Evolutionary conservation across 495 filamentous ascomycete species (phyloP).

Genomic region (Bombardia bombarda): DNA sequence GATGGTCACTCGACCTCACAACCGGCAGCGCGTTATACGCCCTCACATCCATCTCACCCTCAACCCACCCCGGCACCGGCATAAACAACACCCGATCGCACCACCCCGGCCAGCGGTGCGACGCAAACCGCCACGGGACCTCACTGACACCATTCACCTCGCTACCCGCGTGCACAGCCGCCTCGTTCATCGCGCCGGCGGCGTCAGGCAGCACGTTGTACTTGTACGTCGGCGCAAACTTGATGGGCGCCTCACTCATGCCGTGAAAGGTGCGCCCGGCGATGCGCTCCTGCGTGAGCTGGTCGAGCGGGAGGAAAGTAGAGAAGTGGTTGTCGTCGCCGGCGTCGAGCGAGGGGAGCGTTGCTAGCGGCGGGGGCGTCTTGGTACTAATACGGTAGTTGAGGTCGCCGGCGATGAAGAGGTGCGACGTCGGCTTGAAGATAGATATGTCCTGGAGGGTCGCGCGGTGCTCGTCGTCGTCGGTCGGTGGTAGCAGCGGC

Average conservation of each 20-base stretch:
- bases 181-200: conserved; percentile 14
- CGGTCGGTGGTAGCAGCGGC: background rate
- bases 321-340: conserved; percentile 37
- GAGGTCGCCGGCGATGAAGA: conserved; percentile 85
- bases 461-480: conserved; percentile 3
- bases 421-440: conserved; percentile 64
- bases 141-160: conserved; percentile 16
- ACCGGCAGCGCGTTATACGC: conserved; percentile 69
- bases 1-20: conserved; percentile 74
- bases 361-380: conserved; percentile 43
- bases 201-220: conserved; percentile 31
- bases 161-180: conserved; percentile 5
- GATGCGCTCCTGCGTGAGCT: conserved; percentile 61
- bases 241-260: conserved; percentile 62
- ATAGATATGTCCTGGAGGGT: conserved; percentile 41
- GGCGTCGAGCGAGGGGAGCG: conserved; percentile 55
- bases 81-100: conserved; percentile 84
- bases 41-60: conserved; percentile 35
- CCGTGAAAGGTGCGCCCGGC: conserved; percentile 65
- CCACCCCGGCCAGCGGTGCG: conserved; percentile 84
- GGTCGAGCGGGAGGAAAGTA: conserved; percentile 61
- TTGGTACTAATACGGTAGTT: conserved; percentile 79
- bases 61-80: conserved; percentile 47
- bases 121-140: conserved; percentile 65
- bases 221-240: conserved; percentile 92